Evolutionary conservation across 2,329 filamentous ascomycete species (phyloP), one percentile per base, ranked within the genome.

Genomic region (Capronia americana): DNA sequence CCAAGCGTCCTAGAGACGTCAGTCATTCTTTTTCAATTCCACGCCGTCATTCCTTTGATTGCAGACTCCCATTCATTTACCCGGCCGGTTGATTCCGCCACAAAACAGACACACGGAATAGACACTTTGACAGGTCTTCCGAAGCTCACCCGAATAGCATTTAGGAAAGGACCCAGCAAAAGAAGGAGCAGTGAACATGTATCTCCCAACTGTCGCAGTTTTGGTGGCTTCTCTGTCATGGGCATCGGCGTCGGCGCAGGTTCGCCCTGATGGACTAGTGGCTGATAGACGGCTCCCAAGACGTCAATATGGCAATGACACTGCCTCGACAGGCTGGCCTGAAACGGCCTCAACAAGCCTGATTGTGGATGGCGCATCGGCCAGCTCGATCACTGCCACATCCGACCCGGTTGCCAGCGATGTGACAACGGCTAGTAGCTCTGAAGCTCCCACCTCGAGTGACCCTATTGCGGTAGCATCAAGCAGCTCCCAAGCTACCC

Each of bases 1-100:
- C 57, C 57, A 59, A 34, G 59, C 68, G 68, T 70, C 68, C 68
- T 57, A 70, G 68, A 63, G 68, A 70, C 68, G 68, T 64, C 68
- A 69, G 67, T 65, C 67, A 60, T 54, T 70, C 68, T 70, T 70
- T 66, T 50, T 26, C 58, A n/a, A 30, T 69, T 64, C 60, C n/a
- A 28, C 53, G 28, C 53, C 38, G 51, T 62, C 55, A 28, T 44
- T 61, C 58, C 28, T 61, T 61, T 53, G 12, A 28, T 23, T 7
- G 24, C 28, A 61, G 6, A 30, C 46, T 26, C 48, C 54, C 46
- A 34, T 61, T 61, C 46, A 34, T 61, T 61, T 61, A 38, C 41
- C 46, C n/a, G 26, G 32, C 55, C 65, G 63, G 63, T 70, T 70
- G 68, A 68, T 56, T 60, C 63, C 59, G 68, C 65, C 59, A 60